Base-by-base conservation (phyloP, 306 rosid species). In the Trifolium fragiferum region DNA sequence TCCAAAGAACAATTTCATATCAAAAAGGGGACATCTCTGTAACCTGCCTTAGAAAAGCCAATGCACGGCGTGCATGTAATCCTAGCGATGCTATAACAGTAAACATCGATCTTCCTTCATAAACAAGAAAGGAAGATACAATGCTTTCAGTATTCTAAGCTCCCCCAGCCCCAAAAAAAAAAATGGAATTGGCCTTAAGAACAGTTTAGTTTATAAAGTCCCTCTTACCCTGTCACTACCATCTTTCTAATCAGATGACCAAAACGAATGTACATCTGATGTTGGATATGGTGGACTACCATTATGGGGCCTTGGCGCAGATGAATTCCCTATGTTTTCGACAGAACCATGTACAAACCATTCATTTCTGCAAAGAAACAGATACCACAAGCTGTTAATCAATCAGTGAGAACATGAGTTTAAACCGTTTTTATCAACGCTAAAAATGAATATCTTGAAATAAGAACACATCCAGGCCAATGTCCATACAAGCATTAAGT, bases 231-330 rank as follows among this genome's bases (percentile, higher is more conserved):
- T 82, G 50, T 79, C 72, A 76, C 60, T 76, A 71, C 59, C 66
- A 73, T 79, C 50, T 86, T 80, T 70, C 62, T 73, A 83, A 85
- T 81, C 88, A 73, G 82, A 90, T 72, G 84, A 86, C 97, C 96
- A 92, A 73, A 78, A 89, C 25, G 96, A 85, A 84, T 90, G 88
- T 88, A 81, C 93, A 88, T 86, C 89, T 60, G 90, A 74, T 78
- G 83, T 44, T 27, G 93, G 90, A 65, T 81, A 30, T 15, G 7
- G 84, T 15, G 59, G 81, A 87, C 87, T 84, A 68, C 93, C 91
- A 68, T 80, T 77, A 51, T 84, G 87, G 18, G 90, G 87, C 83
- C 85, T 85, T 58, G 85, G 73, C 66, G 80, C 80, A 16, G 89
- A 38, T 66, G 89, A 30, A 82, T 86, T 86, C 55, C 87, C 83